phyloP scores from a whole-genome alignment of 176 grass and related monocot species.

The Carex littledalei region DNA sequence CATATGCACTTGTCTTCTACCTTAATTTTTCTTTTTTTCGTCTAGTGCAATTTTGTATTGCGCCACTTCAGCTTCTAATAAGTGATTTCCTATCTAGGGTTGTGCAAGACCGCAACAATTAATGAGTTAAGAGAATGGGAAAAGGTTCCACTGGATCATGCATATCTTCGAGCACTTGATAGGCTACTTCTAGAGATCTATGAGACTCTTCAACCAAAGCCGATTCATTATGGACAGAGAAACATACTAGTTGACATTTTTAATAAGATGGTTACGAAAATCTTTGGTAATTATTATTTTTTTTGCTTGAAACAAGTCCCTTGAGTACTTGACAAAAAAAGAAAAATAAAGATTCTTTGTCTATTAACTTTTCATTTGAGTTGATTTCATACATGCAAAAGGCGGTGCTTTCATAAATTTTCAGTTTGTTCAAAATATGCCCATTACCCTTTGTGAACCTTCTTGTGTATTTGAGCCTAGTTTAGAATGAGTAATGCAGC shows the following conservation, averaged over 20 bases:
- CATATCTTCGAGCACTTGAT: constrained; percentile 32
- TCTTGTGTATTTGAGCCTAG: background rate
- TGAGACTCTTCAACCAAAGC: constrained; percentile 39
- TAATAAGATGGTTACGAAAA: constrained; percentile 31
- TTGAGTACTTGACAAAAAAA: background rate
- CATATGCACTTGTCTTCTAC: constrained; percentile 3
- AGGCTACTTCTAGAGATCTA: constrained; percentile 55
- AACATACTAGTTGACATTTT: constrained; percentile 45
- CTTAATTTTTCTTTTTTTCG: background rate
- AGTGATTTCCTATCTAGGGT: constrained; percentile 27
- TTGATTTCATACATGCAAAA: background rate
- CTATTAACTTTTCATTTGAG: background rate
- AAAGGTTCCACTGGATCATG: constrained; percentile 28
- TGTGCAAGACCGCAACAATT: constrained; percentile 26
- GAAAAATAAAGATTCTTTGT: background rate
- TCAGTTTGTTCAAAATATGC: background rate
- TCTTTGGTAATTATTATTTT: constrained; percentile 51
- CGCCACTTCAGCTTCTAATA: background rate
- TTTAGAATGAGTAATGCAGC: background rate
- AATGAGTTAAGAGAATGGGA: constrained; percentile 39
- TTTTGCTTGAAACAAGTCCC: background rate
- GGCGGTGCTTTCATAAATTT: background rate
- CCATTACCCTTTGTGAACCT: background rate
- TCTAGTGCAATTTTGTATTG: background rate
- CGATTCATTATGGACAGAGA: constrained; percentile 57